phyloP scores from a whole-genome alignment of 2,329 filamentous ascomycete genomes.

The Aspergillus sp. region DNA sequence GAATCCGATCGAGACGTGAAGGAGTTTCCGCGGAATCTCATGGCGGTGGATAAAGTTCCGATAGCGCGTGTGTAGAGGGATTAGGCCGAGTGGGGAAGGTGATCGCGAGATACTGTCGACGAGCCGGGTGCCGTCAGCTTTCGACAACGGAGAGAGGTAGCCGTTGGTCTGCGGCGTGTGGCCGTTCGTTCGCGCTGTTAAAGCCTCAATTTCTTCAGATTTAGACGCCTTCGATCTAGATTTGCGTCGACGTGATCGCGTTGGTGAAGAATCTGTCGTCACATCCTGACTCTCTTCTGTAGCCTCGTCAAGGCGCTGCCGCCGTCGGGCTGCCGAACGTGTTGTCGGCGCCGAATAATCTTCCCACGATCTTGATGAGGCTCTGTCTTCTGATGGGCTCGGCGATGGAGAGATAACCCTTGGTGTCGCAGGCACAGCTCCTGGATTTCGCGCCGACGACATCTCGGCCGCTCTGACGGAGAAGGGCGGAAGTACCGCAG shows the following conservation, averaged over 20 bases:
- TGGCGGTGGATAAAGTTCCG: constrained; percentile 91
- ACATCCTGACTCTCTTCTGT: constrained; percentile 47
- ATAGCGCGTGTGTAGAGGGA: constrained; percentile 92
- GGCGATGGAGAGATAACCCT: constrained; percentile 89
- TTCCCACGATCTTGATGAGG: constrained; percentile 47
- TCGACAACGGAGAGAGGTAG: constrained; percentile 36
- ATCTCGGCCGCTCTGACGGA: constrained; percentile 39
- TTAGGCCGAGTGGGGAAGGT: constrained; percentile 87
- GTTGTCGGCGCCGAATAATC: constrained; percentile 74
- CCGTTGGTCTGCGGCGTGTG: constrained; percentile 37
- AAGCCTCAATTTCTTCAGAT: constrained; percentile 28
- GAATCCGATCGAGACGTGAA: constrained; percentile 97
- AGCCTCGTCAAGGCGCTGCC: constrained; percentile 53
- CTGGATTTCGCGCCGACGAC: constrained; percentile 40
- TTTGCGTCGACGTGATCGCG: constrained; percentile 49
- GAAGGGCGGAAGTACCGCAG: constrained; percentile 51
- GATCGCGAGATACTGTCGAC: constrained; percentile 77
- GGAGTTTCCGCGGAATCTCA: constrained; percentile 88
- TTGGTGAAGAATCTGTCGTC: constrained; percentile 53
- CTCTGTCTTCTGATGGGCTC: constrained; percentile 55
- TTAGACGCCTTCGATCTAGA: constrained; percentile 42
- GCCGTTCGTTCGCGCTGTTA: constrained; percentile 32
- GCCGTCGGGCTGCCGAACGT: constrained; percentile 65
- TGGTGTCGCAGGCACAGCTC: constrained; percentile 71
- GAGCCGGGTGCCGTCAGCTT: constrained; percentile 67